phyloP scores from a whole-genome alignment of 371 early-diverging fungal genomes.

The Mucor piriformis region DNA sequence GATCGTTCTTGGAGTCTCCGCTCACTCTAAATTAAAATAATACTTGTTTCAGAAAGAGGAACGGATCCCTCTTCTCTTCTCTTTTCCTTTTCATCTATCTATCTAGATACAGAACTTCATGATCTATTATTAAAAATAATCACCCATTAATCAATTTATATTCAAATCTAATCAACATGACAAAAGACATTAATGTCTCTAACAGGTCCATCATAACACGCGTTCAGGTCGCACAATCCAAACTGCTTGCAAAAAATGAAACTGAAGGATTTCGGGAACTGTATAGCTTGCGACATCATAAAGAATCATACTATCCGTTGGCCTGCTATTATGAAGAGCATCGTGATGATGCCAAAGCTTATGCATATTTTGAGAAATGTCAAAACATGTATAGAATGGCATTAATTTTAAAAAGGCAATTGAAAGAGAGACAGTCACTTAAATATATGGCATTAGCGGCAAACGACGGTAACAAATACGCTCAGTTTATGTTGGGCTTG shows the following conservation, averaged over 20 bases:
- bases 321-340: conserved; percentile 28
- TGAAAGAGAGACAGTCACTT: not conserved
- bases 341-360: conserved; percentile 15
- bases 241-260: conserved; percentile 30
- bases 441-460: conserved; percentile 20
- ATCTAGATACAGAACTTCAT: too few relatives aligned
- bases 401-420: conserved; percentile 8
- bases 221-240: conserved; percentile 47
- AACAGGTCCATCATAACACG: conserved; percentile 15
- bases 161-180: too few relatives aligned
- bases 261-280: conserved; percentile 33
- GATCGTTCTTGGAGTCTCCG: too few relatives aligned
- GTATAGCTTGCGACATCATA: conserved; percentile 7
- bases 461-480: conserved; percentile 27
- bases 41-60: too few relatives aligned
- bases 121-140: too few relatives aligned
- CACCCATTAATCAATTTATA: too few relatives aligned
- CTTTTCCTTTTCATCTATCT: too few relatives aligned
- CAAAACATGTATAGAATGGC: conserved; percentile 20
- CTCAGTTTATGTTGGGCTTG: conserved; percentile 38
- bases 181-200: not conserved
- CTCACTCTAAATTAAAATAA: too few relatives aligned
- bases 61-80: too few relatives aligned
- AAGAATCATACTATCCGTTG: conserved; percentile 26
- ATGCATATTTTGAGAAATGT: conserved; percentile 16